Evolutionary conservation across 352 stramenopile species (phyloP).

Genomic region (Globisporangium barbulae): DNA sequence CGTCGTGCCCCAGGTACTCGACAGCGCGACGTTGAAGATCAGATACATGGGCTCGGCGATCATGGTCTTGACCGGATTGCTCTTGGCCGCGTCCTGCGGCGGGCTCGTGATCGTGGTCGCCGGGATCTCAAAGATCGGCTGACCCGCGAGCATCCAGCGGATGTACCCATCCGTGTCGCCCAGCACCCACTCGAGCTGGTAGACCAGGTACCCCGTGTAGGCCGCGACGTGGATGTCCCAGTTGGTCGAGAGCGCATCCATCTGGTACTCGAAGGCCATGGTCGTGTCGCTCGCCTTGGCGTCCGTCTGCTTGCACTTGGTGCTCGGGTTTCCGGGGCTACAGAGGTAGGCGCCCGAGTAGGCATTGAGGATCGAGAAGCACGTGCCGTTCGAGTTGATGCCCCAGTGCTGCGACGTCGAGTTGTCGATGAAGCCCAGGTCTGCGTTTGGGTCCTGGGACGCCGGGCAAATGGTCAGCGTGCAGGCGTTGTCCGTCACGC

Average conservation of each 20-base stretch:
- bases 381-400: conserved; percentile 71
- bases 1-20: conserved; percentile 76
- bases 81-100: conserved; percentile 43
- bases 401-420: conserved; percentile 42
- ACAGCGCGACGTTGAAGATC: conserved; percentile 94
- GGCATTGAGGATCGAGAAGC: conserved; percentile 53
- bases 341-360: conserved; percentile 63
- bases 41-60: conserved; percentile 94
- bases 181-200: conserved; percentile 71
- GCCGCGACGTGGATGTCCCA: conserved; percentile 59
- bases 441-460: conserved; percentile 46
- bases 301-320: conserved; percentile 43
- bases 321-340: conserved; percentile 53
- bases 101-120: conserved; percentile 46
- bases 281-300: conserved; percentile 45
- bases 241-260: conserved; percentile 71
- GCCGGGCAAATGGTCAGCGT: conserved; percentile 37
- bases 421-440: conserved; percentile 51
- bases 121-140: conserved; percentile 87
- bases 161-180: conserved; percentile 52
- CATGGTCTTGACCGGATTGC: conserved; percentile 88
- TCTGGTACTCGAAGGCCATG: conserved; percentile 61
- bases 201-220: conserved; percentile 56
- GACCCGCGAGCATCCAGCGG: conserved; percentile 68
- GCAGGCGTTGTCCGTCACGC: conserved; percentile 49